These are phyloP conservation scores for Chenopodium formosanum DNA, from an alignment of 148 eudicot genomes.

Conservation along the genomic window DNA sequence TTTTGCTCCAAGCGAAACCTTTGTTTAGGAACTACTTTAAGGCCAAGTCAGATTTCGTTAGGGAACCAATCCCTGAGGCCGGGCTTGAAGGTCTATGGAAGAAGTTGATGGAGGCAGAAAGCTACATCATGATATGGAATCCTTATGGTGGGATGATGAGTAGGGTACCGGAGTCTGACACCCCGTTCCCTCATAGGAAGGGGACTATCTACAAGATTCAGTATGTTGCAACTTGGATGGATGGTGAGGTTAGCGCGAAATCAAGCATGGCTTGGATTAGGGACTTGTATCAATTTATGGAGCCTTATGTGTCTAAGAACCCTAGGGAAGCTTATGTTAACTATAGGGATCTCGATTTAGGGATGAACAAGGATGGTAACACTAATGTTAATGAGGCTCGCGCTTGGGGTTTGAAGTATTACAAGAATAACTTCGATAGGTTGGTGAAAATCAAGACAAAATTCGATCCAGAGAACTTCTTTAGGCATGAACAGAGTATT, in stretches of 20 bases:
- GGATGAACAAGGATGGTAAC: conserved; percentile 31
- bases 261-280: conserved; percentile 34
- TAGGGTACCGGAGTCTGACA: conserved; percentile 26
- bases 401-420: conserved; percentile 31
- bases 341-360: conserved; percentile 36
- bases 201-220: conserved; percentile 32
- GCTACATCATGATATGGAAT: conserved; percentile 33
- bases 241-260: conserved; percentile 17
- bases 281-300: conserved; percentile 31
- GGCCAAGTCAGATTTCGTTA: conserved; percentile 50
- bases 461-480: conserved; percentile 33
- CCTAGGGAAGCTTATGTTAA: conserved; percentile 39
- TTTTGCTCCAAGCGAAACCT: conserved; percentile 32
- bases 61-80: conserved; percentile 25
- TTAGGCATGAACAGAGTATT: conserved; percentile 36
- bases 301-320: conserved; percentile 33
- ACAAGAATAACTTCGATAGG: conserved; percentile 29
- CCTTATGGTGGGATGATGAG: conserved; percentile 53
- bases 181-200: conserved; percentile 40
- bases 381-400: conserved; percentile 28
- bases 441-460: conserved; percentile 32
- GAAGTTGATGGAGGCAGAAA: conserved; percentile 21
- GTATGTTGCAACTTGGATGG: conserved; percentile 34
- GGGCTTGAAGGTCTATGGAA: conserved; percentile 39
- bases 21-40: conserved; percentile 28